Conservation (phyloP, 1,284 basidiomycete genomes). For the Inonotus hispidus region DNA sequence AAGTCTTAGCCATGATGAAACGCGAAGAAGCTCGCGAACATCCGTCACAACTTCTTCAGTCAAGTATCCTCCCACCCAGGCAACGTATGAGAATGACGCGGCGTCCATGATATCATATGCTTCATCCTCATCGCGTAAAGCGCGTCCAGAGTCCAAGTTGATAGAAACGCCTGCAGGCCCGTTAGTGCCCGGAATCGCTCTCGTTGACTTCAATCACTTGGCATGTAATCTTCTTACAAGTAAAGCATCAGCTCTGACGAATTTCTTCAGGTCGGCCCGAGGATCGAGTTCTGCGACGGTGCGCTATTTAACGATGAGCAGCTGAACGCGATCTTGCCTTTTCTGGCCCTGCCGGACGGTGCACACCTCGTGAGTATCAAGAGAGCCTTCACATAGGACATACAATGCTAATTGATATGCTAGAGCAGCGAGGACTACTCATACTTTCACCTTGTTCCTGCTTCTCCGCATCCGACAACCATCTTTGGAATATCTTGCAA, state of each 20-base stretch:
- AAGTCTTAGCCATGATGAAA: conserved; percentile 7
- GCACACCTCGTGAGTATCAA: conserved; percentile 74
- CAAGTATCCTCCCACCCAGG: conserved; percentile 54
- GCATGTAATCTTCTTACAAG: conserved; percentile 36
- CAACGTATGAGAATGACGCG: conserved; percentile 42
- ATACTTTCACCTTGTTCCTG: conserved; percentile 85
- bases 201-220: conserved; percentile 89
- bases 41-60: conserved; percentile 23
- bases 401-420: conserved; percentile 3
- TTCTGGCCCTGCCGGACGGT: conserved; percentile 96
- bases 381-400: background rate
- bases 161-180: conserved; percentile 52
- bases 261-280: conserved; percentile 72
- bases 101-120: conserved; percentile 59
- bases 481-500: conserved; percentile 98
- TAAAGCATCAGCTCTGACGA: conserved; percentile 14
- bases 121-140: conserved; percentile 65
- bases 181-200: conserved; percentile 74
- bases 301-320: conserved; percentile 77
- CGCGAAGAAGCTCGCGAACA: conserved; percentile 14
- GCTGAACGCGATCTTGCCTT: conserved; percentile 80
- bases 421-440: conserved; percentile 94
- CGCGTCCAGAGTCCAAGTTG: conserved; percentile 70
- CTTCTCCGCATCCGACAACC: conserved; percentile 67
- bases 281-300: conserved; percentile 75